A percentile compares a stretch with the other conserved stretches of the same genome.
Evolutionary conservation across 352 stramenopile species (phyloP).

Genomic region (Phytophthora pini): DNA sequence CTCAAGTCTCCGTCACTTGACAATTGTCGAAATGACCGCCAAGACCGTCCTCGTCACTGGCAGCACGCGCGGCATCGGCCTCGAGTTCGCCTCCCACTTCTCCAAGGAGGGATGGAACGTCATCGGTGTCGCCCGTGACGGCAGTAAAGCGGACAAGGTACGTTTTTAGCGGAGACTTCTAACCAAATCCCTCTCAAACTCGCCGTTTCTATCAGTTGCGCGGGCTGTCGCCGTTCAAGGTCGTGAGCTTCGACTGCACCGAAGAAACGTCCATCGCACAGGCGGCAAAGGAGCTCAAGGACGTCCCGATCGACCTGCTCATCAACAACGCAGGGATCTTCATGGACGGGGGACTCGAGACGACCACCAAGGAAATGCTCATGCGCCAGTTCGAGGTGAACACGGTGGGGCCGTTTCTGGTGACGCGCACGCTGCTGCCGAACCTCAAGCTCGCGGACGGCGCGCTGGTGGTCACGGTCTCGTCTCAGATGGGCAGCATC

Average conservation of each 20-base stretch:
- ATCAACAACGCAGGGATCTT: constrained; percentile 70
- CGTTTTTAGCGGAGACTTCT: background rate
- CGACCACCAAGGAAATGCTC: constrained; percentile 49
- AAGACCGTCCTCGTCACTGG: constrained; percentile 66
- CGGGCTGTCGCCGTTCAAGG: constrained; percentile 39
- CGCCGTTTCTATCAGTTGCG: constrained; percentile 26
- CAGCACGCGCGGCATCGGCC: constrained; percentile 50
- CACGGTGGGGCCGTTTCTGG: constrained; percentile 54
- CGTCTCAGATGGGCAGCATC: constrained; percentile 50
- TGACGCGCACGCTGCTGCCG: constrained; percentile 51
- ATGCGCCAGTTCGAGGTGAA: constrained; percentile 71
- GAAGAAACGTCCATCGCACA: constrained; percentile 50
- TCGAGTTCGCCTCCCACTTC: constrained; percentile 53
- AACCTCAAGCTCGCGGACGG: constrained; percentile 42
- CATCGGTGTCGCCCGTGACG: constrained; percentile 43
- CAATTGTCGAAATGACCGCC: constrained; percentile 12
- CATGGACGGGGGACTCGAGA: constrained; percentile 28
- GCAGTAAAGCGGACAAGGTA: constrained; percentile 39
- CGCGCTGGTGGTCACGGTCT: constrained; percentile 12
- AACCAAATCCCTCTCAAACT: background rate
- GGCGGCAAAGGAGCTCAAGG: constrained; percentile 44
- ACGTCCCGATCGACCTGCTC: constrained; percentile 58
- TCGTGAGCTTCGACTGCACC: constrained; percentile 52
- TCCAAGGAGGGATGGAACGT: constrained; percentile 52
- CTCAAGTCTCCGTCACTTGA: background rate